phyloP scores from a whole-genome alignment of 352 stramenopile species.

The Phytophthora meadii region DNA sequence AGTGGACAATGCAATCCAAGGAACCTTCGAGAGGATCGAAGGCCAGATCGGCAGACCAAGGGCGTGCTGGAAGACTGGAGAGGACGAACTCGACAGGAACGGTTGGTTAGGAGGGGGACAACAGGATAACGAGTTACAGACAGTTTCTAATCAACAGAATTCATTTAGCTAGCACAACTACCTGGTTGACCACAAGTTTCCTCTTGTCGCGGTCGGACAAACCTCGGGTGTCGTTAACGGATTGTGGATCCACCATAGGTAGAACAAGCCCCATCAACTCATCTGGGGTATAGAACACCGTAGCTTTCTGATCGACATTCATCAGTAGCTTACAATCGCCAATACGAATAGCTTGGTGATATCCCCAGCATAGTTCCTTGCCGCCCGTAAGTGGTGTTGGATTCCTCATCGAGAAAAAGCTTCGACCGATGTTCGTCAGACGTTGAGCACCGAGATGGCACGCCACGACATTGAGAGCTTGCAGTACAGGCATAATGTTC shows the following conservation, averaged over 20 bases:
- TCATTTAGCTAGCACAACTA: too few relatives aligned
- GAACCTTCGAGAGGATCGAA: too few relatives aligned
- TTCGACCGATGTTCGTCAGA: conserved; percentile 60
- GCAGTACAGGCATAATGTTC: conserved; percentile 67
- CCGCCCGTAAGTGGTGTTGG: conserved; percentile 60
- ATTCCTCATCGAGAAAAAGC: conserved; percentile 75
- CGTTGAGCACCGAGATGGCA: conserved; percentile 58
- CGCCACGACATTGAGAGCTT: conserved; percentile 67
- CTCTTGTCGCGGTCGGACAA: conserved; percentile 42
- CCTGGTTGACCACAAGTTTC: too few relatives aligned
- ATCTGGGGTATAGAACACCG: conserved; percentile 64
- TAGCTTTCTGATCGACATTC: conserved; percentile 75
- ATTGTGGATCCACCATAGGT: conserved; percentile 36
- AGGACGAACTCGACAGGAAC: too few relatives aligned
- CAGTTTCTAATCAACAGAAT: too few relatives aligned
- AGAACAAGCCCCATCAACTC: conserved; percentile 46
- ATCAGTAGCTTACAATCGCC: conserved; percentile 61
- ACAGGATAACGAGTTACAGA: too few relatives aligned
- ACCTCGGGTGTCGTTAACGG: conserved; percentile 33
- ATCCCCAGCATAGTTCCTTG: conserved; percentile 73
- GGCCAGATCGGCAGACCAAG: too few relatives aligned
- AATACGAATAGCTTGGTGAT: conserved; percentile 68
- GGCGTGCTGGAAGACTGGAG: too few relatives aligned
- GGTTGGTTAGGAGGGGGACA: too few relatives aligned
- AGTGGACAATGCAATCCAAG: too few relatives aligned